Base-by-base conservation (phyloP, 768 basidiomycete genomes). In the Tulasnella calospora region DNA sequence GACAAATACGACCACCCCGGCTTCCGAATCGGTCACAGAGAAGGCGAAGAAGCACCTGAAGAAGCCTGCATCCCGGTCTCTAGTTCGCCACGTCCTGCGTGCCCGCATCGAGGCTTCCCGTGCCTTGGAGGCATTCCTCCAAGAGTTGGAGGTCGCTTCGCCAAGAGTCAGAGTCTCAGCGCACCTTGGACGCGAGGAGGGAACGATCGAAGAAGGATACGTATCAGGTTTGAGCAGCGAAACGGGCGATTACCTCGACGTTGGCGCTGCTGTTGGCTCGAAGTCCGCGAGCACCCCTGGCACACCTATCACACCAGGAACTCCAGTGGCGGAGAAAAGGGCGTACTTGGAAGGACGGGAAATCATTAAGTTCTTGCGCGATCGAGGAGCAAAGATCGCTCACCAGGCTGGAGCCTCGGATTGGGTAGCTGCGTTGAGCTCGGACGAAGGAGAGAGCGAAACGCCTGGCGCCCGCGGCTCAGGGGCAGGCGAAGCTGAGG, bases 41-140 rank as follows among this genome's bases (percentile, higher is more conserved):
- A 81, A 72, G 69, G 72, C 78, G 55, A 35, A 73, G 46, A 80
- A 81, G 74, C 91, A 83, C 79, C 80, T 82, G 40, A 80, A 82
- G 71, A 81, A 81, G 33, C 91, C 95, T 1, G 92, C 94, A 13
- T 92, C 94, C 12, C 90, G 94, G 69, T 89, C 91, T 69, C 89
- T 98, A 79, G 91, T 98, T 81, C 92, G 94, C 27, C 94, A 98
- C 84, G 93, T 98, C 78, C 86, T 98, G 74, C 89, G 93, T 23
- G 92, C 93, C 35, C 91, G 96, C n/a, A 88, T 91, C 6, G 91
- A 95, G 83, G 95, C 95, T 21, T 89, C 91, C 46, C 90, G 90
- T 79, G 90, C 91, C 8, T 88, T 98, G 23, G 91, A 91, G 23
- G 84, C 85, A 74, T 91, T 94, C 83, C 89, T 97, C 78, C 88